A percentile compares a stretch with the other conserved stretches of the same genome.
phyloP scores from a whole-genome alignment of 352 stramenopile species.

The Hyaloperonospora arabidopsidis region DNA sequence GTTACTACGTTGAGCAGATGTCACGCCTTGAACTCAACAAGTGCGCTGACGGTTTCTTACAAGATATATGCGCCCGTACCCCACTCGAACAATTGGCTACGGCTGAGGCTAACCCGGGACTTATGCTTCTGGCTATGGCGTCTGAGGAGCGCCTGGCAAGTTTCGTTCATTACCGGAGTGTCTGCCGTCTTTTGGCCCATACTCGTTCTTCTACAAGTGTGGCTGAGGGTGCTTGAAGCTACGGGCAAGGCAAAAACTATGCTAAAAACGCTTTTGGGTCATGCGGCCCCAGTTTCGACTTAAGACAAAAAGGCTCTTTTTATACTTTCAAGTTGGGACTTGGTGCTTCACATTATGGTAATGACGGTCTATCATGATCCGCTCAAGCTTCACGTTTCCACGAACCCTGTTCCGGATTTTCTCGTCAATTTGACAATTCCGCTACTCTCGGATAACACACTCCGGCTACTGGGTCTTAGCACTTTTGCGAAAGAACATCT shows the following conservation, averaged over 20 bases:
- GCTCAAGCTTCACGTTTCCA: background rate
- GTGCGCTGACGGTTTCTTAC: too few relatives aligned
- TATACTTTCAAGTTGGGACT: background rate
- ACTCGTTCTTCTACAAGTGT: background rate
- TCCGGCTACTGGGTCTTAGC: background rate
- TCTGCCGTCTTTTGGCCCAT: background rate
- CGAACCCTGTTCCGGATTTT: background rate
- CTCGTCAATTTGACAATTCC: background rate
- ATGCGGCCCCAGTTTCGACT: background rate
- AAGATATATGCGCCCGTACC: too few relatives aligned
- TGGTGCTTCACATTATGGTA: background rate
- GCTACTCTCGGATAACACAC: background rate
- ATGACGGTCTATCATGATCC: background rate
- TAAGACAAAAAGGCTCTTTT: background rate
- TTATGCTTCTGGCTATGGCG: background rate
- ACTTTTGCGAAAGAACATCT: background rate
- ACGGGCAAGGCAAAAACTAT: background rate
- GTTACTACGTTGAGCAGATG: too few relatives aligned
- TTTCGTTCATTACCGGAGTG: background rate
- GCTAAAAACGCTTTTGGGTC: background rate
- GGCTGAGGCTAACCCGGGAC: background rate
- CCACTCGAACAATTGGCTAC: background rate
- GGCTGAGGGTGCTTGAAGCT: background rate
- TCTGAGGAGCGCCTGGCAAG: background rate
- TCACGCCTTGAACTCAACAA: too few relatives aligned